Evolutionary conservation across 805 yeast species (phyloP).

Genomic region (Trichomonascus vanleenenianus): DNA sequence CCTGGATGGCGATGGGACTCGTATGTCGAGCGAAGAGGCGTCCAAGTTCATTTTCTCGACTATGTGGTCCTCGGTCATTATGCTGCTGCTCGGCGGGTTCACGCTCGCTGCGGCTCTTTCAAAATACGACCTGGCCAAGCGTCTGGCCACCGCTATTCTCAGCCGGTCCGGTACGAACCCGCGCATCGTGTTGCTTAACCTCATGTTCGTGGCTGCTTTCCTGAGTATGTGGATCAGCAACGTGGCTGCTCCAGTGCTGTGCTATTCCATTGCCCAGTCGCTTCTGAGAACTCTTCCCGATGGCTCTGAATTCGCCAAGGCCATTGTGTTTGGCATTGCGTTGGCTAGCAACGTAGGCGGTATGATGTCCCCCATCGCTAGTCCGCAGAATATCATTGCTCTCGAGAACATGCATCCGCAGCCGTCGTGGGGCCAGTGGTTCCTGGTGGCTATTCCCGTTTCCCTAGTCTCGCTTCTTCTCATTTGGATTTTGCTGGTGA

Average conservation of each 20-base stretch:
- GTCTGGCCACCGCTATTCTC: conserved; percentile 72
- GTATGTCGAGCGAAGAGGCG: conserved; percentile 60
- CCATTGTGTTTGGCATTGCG: conserved; percentile 85
- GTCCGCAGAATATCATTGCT: conserved; percentile 93
- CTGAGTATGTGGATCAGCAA: conserved; percentile 94
- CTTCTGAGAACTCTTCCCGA: conserved; percentile 75
- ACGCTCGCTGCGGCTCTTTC: conserved; percentile 92
- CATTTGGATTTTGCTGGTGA: conserved; percentile 65
- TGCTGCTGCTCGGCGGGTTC: conserved; percentile 88
- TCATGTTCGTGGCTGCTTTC: conserved; percentile 80
- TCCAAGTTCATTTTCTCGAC: conserved; percentile 70
- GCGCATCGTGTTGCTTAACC: conserved; percentile 60
- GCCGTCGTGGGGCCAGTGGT: conserved; percentile 91
- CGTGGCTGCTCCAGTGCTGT: conserved; percentile 94
- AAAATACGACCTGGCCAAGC: conserved; percentile 81
- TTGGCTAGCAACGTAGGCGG: conserved; percentile 92
- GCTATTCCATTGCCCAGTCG: conserved; percentile 88
- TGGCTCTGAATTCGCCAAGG: conserved; percentile 68
- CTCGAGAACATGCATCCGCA: conserved; percentile 79
- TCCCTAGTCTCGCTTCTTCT: conserved; percentile 51
- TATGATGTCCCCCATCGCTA: conserved; percentile 94
- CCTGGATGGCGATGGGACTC: conserved; percentile 49
- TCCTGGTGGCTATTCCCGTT: conserved; percentile 78
- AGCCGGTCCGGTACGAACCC: conserved; percentile 85
- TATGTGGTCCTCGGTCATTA: conserved; percentile 94